Evolutionary conservation across 2,329 filamentous ascomycete species (phyloP).

Genomic region (Nannizziopsis arthrosporioides): DNA sequence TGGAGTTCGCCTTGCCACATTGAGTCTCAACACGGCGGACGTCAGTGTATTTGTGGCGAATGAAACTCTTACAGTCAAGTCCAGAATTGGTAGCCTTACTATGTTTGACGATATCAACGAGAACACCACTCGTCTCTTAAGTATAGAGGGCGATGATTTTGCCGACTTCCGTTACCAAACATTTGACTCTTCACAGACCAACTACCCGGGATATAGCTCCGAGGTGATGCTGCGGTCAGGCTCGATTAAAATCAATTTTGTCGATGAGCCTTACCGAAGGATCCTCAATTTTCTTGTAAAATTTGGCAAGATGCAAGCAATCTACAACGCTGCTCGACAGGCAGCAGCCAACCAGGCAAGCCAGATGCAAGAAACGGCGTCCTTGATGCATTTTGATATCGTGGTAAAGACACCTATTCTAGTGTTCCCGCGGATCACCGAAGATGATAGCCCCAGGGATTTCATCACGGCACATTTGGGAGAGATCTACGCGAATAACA

Average conservation of each 20-base stretch:
- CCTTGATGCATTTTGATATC: slow-evolving; percentile 86
- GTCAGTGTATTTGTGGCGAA: slow-evolving; percentile 80
- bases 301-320: slow-evolving; percentile 98
- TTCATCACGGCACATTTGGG: slow-evolving; percentile 84
- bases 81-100: slow-evolving; percentile 74
- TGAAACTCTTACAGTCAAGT: slow-evolving; percentile 75
- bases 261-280: slow-evolving; percentile 94
- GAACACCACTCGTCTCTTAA: slow-evolving; percentile 72
- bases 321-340: slow-evolving; percentile 93
- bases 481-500: slow-evolving; percentile 94
- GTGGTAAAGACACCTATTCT: slow-evolving; percentile 91
- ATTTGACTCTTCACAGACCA: slow-evolving; percentile 62
- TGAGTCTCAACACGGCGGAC: slow-evolving; percentile 85
- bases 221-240: slow-evolving; percentile 83
- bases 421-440: slow-evolving; percentile 73
- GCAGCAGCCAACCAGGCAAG: slow-evolving; percentile 88
- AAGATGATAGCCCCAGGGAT: slow-evolving; percentile 61
- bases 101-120: slow-evolving; percentile 86
- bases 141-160: slow-evolving; percentile 88
- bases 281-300: slow-evolving; percentile 97
- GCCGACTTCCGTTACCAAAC: slow-evolving; percentile 98
- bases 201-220: slow-evolving; percentile 89
- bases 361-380: slow-evolving; percentile 81
- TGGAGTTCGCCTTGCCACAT: slow-evolving; percentile 80
- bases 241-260: slow-evolving; percentile 91